Conservation (phyloP, 495 filamentous ascomycete species). For the Penicillium argentinense region DNA sequence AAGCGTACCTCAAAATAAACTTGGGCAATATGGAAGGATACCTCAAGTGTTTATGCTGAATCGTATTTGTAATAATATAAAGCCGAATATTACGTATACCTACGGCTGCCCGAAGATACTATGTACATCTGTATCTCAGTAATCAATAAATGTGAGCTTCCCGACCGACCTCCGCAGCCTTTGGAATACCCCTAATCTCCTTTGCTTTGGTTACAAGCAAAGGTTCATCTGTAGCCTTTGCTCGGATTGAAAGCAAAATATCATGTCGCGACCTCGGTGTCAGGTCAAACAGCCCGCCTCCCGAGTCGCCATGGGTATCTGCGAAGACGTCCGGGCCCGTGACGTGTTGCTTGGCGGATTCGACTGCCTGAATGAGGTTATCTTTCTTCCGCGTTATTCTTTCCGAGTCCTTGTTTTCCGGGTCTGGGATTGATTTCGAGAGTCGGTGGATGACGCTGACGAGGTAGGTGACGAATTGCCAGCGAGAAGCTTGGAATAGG, state of each 20-base stretch:
- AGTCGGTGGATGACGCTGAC: slow-evolving; percentile 57
- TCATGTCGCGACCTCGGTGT: slow-evolving; percentile 30
- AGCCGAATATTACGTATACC: slow-evolving; percentile 1
- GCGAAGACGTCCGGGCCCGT: slow-evolving; percentile 38
- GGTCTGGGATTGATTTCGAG: slow-evolving; percentile 17
- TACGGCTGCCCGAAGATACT: neutral
- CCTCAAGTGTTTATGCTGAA: too few relatives aligned
- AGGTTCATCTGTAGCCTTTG: slow-evolving; percentile 24
- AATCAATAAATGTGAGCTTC: slow-evolving; percentile 47
- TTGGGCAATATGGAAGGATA: too few relatives aligned
- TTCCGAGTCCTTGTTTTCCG: slow-evolving; percentile 27
- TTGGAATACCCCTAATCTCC: slow-evolving; percentile 50
- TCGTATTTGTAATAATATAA: neutral
- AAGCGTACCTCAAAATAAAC: neutral
- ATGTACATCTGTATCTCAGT: neutral
- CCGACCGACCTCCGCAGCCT: slow-evolving; percentile 42
- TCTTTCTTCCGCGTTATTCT: slow-evolving; percentile 39
- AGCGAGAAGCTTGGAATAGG: slow-evolving; percentile 84
- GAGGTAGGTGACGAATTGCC: slow-evolving; percentile 70
- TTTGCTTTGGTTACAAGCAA: slow-evolving; percentile 30
- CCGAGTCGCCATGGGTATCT: slow-evolving; percentile 18
- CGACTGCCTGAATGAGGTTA: slow-evolving; percentile 40
- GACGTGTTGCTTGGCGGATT: slow-evolving; percentile 32
- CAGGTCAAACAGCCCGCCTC: slow-evolving; percentile 29
- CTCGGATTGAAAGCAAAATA: slow-evolving; percentile 29